Evolutionary conservation across 1,284 basidiomycete species (phyloP).

Genomic region (Apiotrichum siamense): DNA sequence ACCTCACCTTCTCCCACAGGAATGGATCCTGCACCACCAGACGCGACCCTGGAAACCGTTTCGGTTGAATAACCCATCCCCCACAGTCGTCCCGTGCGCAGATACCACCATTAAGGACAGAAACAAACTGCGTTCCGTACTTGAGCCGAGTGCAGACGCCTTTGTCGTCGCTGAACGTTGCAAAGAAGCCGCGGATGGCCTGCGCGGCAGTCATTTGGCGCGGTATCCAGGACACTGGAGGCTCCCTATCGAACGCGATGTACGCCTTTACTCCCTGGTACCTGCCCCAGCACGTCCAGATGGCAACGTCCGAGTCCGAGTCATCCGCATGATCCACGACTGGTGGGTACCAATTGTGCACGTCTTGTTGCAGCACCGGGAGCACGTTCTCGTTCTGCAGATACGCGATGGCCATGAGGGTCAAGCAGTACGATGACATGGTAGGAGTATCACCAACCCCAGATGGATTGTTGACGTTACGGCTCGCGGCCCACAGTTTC

Average conservation of each 20-base stretch:
- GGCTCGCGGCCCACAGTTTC: conserved; percentile 42
- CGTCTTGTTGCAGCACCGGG: conserved; percentile 40
- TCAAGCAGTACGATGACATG: conserved; percentile 47
- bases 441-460: conserved; percentile 29
- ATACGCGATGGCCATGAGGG: conserved; percentile 46
- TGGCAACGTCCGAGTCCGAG: background rate
- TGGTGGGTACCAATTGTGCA: conserved; percentile 6
- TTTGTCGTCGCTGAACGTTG: conserved; percentile 20
- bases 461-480: conserved; percentile 42
- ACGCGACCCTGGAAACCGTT: background rate
- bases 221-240: conserved; percentile 26
- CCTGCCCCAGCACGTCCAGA: conserved; percentile 40
- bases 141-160: conserved; percentile 17
- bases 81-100: conserved; percentile 8
- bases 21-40: conserved; percentile 47
- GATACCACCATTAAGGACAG: conserved; percentile 36
- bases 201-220: conserved; percentile 26
- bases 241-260: conserved; percentile 22
- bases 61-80: background rate
- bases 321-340: conserved; percentile 7
- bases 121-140: conserved; percentile 23
- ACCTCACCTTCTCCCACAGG: conserved; percentile 45
- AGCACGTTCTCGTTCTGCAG: conserved; percentile 36
- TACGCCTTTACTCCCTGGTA: conserved; percentile 31
- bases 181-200: conserved; percentile 38